These are phyloP conservation scores for Neoascochyta sp. DNA, from an alignment of 2,329 filamentous ascomycete genomes.

Conservation along the genomic window DNA sequence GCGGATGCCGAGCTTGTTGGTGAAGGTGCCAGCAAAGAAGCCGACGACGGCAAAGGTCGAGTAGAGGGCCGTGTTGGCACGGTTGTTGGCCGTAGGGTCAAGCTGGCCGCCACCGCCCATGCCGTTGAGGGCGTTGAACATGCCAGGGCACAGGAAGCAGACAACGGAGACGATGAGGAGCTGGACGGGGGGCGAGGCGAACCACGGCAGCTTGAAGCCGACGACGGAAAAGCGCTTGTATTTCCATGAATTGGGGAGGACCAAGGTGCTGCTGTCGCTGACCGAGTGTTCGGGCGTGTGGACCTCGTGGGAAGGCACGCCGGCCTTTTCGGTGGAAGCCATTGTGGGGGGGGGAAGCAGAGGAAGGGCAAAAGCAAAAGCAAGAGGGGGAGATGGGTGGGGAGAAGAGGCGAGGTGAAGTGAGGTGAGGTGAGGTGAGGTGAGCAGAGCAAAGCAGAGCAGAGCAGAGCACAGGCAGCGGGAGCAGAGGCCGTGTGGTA, in stretches of 20 bases:
- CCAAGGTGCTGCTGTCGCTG: conserved; percentile 29
- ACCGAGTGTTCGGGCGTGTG: conserved; percentile 30
- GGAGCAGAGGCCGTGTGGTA: no score
- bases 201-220: conserved; percentile 45
- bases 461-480: no score
- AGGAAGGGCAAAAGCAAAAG: no score
- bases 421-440: no score
- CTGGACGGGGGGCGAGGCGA: conserved; percentile 49
- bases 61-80: conserved; percentile 68
- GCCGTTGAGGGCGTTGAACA: conserved; percentile 53
- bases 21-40: conserved; percentile 66
- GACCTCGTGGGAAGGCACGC: conserved; percentile 19
- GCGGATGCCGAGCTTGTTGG: conserved; percentile 71
- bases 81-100: conserved; percentile 55
- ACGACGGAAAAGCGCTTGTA: conserved; percentile 44
- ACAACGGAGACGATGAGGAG: conserved; percentile 50
- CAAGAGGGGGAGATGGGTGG: conserved; percentile 1
- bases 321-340: conserved; percentile 25
- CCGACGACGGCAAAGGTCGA: conserved; percentile 65
- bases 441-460: no score
- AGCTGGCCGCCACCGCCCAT: conserved; percentile 51
- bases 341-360: conserved; percentile 14
- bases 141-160: conserved; percentile 54
- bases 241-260: conserved; percentile 46
- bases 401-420: conserved; percentile 6